A percentile compares a stretch with the other conserved stretches of the same genome.
phyloP scores from a whole-genome alignment of 1,284 basidiomycete genomes.

The Trametes sp. region DNA sequence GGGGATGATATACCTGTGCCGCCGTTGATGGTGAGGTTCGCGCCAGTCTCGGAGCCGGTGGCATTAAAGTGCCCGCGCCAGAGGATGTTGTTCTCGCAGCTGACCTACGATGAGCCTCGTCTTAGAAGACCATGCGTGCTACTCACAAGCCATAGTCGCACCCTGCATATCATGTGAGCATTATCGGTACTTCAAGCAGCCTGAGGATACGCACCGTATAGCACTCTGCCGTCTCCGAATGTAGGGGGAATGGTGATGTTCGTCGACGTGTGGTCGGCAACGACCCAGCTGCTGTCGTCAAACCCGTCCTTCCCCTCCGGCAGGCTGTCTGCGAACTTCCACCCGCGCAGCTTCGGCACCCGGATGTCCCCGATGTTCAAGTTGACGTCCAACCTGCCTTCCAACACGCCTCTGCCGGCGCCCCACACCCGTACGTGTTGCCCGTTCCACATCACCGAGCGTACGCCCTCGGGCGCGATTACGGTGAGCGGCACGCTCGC shows the following conservation, averaged over 20 bases:
- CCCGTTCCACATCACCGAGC: conserved; percentile 75
- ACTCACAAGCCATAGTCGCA: conserved; percentile 85
- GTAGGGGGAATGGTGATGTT: conserved; percentile 71
- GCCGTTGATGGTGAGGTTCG: conserved; percentile 80
- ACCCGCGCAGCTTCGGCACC: conserved; percentile 55
- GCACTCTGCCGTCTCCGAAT: conserved; percentile 75
- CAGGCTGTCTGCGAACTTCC: conserved; percentile 76
- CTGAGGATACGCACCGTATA: conserved; percentile 56
- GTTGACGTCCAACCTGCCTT: conserved; percentile 36
- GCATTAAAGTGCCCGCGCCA: conserved; percentile 83
- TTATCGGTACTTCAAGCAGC: too few relatives aligned
- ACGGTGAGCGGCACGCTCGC: conserved; percentile 52
- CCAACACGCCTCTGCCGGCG: conserved; percentile 31
- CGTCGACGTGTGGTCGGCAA: conserved; percentile 73
- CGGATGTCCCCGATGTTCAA: conserved; percentile 28
- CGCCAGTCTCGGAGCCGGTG: conserved; percentile 62
- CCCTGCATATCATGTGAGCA: conserved; percentile 36
- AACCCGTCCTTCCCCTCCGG: conserved; percentile 68
- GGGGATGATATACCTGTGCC: conserved; percentile 73
- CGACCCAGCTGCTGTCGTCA: conserved; percentile 67
- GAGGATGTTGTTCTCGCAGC: conserved; percentile 80
- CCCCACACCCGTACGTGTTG: conserved; percentile 47
- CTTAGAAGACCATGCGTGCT: background rate
- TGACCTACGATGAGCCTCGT: conserved; percentile 36
- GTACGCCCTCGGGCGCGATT: conserved; percentile 59